Conservation (phyloP, 1,139 yeast species). For the Debaryomycetaceae sp. region DNA sequence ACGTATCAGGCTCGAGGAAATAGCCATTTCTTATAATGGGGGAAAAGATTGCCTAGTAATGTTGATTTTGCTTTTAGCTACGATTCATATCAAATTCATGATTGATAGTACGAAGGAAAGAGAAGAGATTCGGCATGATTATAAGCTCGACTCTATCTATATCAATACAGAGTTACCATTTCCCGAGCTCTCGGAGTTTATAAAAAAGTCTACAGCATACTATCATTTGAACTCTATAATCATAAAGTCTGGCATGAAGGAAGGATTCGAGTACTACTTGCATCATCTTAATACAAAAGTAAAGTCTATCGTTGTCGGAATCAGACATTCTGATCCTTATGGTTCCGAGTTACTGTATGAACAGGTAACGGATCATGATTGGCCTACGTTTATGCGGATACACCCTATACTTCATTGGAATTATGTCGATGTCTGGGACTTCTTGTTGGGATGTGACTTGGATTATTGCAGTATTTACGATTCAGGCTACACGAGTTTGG, state of each 20-base stretch:
- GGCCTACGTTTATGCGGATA: constrained; percentile 80
- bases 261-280: constrained; percentile 64
- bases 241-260: constrained; percentile 51
- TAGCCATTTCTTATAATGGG: constrained; percentile 82
- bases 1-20: constrained; percentile 38
- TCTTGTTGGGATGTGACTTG: constrained; percentile 46
- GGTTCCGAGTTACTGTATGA: constrained; percentile 52
- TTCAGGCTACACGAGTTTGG: constrained; percentile 76
- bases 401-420: constrained; percentile 86
- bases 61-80: constrained; percentile 64
- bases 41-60: constrained; percentile 90
- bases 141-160: constrained; percentile 56
- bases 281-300: constrained; percentile 39
- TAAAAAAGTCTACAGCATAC: constrained; percentile 34
- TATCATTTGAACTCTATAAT: constrained; percentile 47
- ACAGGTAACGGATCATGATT: constrained; percentile 73
- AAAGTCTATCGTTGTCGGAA: constrained; percentile 74
- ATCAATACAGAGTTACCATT: constrained; percentile 70
- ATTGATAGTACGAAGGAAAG: constrained; percentile 4
- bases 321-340: constrained; percentile 77
- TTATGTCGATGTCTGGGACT: constrained; percentile 75
- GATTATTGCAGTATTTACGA: constrained; percentile 72
- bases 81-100: constrained; percentile 39
- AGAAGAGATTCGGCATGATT: constrained; percentile 23
- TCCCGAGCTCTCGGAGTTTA: constrained; percentile 51